Conservation (phyloP, 2,329 filamentous ascomycete species). For the Cryphonectria japonica region DNA sequence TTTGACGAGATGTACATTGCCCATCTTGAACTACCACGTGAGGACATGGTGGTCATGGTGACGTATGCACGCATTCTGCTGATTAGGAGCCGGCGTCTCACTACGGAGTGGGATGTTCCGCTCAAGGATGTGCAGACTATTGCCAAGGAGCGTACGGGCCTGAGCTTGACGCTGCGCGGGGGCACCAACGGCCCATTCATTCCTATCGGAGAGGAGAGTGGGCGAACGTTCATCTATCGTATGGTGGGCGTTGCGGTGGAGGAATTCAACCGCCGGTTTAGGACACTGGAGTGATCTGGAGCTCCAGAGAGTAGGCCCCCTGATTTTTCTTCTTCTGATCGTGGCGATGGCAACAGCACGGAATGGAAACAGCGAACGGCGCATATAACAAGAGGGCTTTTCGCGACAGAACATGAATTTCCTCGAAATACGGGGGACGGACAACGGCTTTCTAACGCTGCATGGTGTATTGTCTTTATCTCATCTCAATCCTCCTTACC, state of each 20-base stretch:
- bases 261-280: constrained; percentile 68
- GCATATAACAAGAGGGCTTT: neutral
- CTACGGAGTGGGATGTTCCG: constrained; percentile 93
- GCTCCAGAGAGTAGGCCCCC: neutral
- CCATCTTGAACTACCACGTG: constrained; percentile 86
- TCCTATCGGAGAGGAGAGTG: constrained; percentile 86
- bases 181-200: constrained; percentile 94
- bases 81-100: constrained; percentile 82
- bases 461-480: neutral
- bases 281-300: constrained; percentile 42
- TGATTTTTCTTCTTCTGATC: neutral
- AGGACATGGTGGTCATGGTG: constrained; percentile 88
- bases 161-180: constrained; percentile 85
- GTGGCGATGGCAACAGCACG: no score
- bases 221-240: constrained; percentile 64
- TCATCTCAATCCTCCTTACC: neutral
- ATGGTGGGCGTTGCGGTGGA: constrained; percentile 69
- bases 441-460: neutral
- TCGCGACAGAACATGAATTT: neutral
- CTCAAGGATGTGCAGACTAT: constrained; percentile 97
- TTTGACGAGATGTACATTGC: constrained; percentile 98
- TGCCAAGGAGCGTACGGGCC: constrained; percentile 91
- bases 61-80: constrained; percentile 88
- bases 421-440: neutral
- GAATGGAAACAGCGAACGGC: neutral